Evolutionary conservation across 2,329 filamentous ascomycete species (phyloP).

Genomic region (Colletotrichum spinosum): DNA sequence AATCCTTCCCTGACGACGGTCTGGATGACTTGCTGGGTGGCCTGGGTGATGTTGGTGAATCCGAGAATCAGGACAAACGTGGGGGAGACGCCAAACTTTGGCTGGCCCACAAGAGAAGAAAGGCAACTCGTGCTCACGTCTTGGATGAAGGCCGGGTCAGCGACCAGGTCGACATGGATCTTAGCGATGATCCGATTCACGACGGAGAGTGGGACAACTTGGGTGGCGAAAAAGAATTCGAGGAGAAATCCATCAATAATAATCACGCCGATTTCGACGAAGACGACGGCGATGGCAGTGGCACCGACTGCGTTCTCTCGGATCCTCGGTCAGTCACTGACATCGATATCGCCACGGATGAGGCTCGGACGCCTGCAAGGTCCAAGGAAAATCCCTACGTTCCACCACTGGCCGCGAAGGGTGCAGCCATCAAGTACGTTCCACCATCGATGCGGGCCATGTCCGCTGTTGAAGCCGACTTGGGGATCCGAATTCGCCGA

Average conservation of each 20-base stretch:
- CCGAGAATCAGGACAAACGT: constrained; percentile 62
- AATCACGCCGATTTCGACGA: constrained; percentile 39
- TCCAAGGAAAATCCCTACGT: constrained; percentile 87
- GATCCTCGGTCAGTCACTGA: too few species aligned
- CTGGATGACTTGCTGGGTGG: constrained; percentile 82
- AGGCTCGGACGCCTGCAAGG: too few species aligned
- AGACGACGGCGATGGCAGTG: constrained; percentile 42
- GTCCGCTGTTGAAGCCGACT: constrained; percentile 73
- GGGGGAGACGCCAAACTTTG: constrained; percentile 69
- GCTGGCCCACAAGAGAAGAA: constrained; percentile 68
- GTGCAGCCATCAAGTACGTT: constrained; percentile 78
- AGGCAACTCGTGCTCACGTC: constrained; percentile 47
- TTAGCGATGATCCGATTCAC: constrained; percentile 18
- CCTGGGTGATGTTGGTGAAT: constrained; percentile 54
- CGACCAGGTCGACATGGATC: constrained; percentile 26
- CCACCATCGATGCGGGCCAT: constrained; percentile 84
- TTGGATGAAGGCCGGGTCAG: neutral
- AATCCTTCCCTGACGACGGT: constrained; percentile 84
- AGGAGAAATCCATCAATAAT: constrained; percentile 36
- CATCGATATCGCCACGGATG: too few species aligned
- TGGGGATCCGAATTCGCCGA: constrained; percentile 75
- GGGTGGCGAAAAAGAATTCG: constrained; percentile 41
- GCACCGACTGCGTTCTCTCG: constrained; percentile 38
- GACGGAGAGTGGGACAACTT: constrained; percentile 14
- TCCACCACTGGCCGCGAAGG: constrained; percentile 68